phyloP scores from a whole-genome alignment of 2,329 filamentous ascomycete genomes.

The Penicillium corylophilum region DNA sequence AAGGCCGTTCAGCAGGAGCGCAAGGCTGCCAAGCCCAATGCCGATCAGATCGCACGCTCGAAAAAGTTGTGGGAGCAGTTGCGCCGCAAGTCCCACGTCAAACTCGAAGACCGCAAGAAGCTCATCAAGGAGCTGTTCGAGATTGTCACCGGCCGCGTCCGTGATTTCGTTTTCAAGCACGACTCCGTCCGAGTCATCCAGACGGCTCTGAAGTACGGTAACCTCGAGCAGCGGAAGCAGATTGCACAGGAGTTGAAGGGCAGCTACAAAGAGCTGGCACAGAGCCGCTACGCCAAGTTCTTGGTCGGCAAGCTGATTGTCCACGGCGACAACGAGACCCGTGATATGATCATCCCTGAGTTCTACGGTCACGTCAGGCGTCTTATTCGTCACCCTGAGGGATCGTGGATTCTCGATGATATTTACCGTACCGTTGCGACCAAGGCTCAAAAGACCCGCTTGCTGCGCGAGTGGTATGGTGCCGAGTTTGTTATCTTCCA shows the following conservation, averaged over 20 bases:
- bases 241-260: constrained; percentile 86
- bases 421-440: constrained; percentile 88
- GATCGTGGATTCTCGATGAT: constrained; percentile 96
- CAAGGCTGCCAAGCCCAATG: constrained; percentile 88
- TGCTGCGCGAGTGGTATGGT: constrained; percentile 95
- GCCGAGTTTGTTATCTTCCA: constrained; percentile 85
- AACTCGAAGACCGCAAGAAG: constrained; percentile 80
- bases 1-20: constrained; percentile 84
- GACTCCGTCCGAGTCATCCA: constrained; percentile 96
- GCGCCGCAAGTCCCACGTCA: constrained; percentile 88
- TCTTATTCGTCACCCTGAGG: constrained; percentile 93
- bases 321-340: constrained; percentile 83
- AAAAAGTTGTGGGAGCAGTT: constrained; percentile 98
- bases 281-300: constrained; percentile 97
- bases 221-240: constrained; percentile 75
- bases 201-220: constrained; percentile 94
- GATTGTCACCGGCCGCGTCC: constrained; percentile 86
- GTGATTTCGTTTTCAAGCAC: constrained; percentile 97
- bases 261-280: constrained; percentile 77
- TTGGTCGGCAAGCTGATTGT: constrained; percentile 92
- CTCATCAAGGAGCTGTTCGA: constrained; percentile 86
- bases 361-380: constrained; percentile 93
- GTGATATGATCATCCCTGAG: constrained; percentile 85
- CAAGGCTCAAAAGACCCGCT: constrained; percentile 76
- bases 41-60: constrained; percentile 80